Evolutionary conservation across 2,329 filamentous ascomycete species (phyloP), one percentile per base, ranked within the genome.

Genomic region (Penicillium sp.): DNA sequence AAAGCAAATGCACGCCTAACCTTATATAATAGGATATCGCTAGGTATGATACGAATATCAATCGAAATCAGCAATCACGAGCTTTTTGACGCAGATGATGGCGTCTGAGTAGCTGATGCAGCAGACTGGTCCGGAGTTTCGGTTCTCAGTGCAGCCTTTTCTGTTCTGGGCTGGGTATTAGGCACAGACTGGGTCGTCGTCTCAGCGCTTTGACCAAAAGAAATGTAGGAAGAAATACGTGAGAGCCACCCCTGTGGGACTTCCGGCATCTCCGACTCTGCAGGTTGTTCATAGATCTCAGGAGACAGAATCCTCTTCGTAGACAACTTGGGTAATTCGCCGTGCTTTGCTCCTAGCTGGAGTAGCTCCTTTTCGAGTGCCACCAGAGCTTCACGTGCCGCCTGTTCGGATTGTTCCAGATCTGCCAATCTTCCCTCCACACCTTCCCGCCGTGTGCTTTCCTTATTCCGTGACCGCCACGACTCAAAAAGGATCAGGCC

Each of bases 401-500:
- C 68, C 54, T 72, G 75, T 57, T 80, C 77, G 1, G 77, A 78
- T 55, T 81, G 75, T 68, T 87, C 84, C 2, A 89, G 69, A 58
- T 83, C 81, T 43, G 80, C 79, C 13, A 89, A 66, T 23, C 85
- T 77, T 55, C 86, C 84, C 2, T 81, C 78, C 4, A 89, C 82
- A 59, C 85, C 83, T 55, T 87, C 84, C 55, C 85, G 74, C 48
- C 84, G 77, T 23, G 78, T 83, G 49, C 76, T 81, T 60, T 86
- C 85, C 68, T 89, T 89, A 58, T 83, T 78, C 52, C 85, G 77
- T 31, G 83, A 82, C 54, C 86, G 76, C 80, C 81, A 85, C 21
- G 82, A 81, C 67, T 89, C 86, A 53, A 84, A 84, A 0, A 89
- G 70, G 44, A 89, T 85, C 58, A 89, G 72, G 0, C 82, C 77